Percentiles rank a stretch among this genome's conserved stretches.
Conservation (phyloP, 768 basidiomycete species). For the Scleroderma citrinum region DNA sequence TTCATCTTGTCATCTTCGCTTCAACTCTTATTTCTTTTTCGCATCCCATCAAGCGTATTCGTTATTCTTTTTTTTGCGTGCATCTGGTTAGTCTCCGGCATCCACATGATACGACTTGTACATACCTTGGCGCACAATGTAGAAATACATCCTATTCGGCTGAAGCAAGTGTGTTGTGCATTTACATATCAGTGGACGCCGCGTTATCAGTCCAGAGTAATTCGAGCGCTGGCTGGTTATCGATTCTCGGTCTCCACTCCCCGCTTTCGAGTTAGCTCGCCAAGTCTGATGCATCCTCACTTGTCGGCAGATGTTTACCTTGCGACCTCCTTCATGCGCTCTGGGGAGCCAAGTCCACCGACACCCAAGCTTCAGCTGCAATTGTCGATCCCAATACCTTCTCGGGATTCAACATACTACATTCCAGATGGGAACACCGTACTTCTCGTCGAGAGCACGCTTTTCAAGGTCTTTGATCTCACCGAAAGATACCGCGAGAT, state of each 20-base stretch:
- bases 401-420: slow-evolving; percentile 37
- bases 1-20: neutral
- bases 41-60: neutral
- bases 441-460: slow-evolving; percentile 36
- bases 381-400: slow-evolving; percentile 28
- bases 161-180: neutral
- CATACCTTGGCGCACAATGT: slow-evolving; percentile 8
- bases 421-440: slow-evolving; percentile 36
- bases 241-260: neutral
- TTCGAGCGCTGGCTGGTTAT: too few species aligned
- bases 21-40: neutral
- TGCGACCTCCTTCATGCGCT: slow-evolving; percentile 29
- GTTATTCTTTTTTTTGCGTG: neutral
- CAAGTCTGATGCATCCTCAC: slow-evolving; percentile 12
- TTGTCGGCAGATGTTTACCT: slow-evolving; percentile 27
- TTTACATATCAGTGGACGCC: neutral
- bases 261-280: neutral
- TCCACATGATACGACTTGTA: slow-evolving; percentile 5
- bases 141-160: slow-evolving; percentile 3
- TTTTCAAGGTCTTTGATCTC: slow-evolving; percentile 43
- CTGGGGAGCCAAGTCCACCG: slow-evolving; percentile 24
- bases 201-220: neutral
- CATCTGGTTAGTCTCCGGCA: too few species aligned
- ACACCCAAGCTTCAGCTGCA: slow-evolving; percentile 30
- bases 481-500: slow-evolving; percentile 10